Base-by-base conservation (phyloP, 2,329 filamentous ascomycete genomes). In the Rutstroemia sp. region DNA sequence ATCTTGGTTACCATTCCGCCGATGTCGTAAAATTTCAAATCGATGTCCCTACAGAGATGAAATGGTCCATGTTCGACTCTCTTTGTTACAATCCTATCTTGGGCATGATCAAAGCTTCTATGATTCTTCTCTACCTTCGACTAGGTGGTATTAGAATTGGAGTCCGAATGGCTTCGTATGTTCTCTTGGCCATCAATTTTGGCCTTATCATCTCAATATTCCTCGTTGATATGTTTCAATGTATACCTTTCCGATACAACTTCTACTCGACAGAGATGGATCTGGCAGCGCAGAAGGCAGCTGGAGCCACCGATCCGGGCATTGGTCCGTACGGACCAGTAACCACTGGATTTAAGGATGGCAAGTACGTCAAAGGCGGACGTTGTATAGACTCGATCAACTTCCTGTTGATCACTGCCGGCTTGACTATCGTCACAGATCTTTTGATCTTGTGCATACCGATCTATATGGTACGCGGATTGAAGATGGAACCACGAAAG, bases 21-120 rank as follows among this genome's bases (percentile, higher is more conserved):
- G 61, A 62, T 18, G 37, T 59, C 3, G 30, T 16, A 27, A 30
- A 48, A 25, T 54, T 54, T 7, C 25, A 10, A 7, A 48, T 38
- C 27, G 44, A 54, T 18, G 19, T 39, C 8, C 14, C 42, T 18
- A 54, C 52, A 3, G 4, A 19, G 19, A 27, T 48, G 42, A 57
- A 59, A 12, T 53, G 61, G 51, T 19, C 61, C 66, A 56, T 73
- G 68, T 68, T 57, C 47, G 44, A 74, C 27, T 48, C 52, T n/a
- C 42, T 54, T 25, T 54, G 52, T 7, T 77, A 77, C 66, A 77
- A 75, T 49, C 75, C 75, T 0, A 74, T 77, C 45, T 62, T 78
- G 4, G 73, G 73, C 3, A 67, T 77, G 14, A 70, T 76, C 59
- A 77, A 77, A 64, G 70, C 71, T 5, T 77, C 75, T 0, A 68